A percentile compares a stretch with the other conserved stretches of the same genome.
Conservation (phyloP, 208 protist species). For the Leishmania gerbilli region DNA sequence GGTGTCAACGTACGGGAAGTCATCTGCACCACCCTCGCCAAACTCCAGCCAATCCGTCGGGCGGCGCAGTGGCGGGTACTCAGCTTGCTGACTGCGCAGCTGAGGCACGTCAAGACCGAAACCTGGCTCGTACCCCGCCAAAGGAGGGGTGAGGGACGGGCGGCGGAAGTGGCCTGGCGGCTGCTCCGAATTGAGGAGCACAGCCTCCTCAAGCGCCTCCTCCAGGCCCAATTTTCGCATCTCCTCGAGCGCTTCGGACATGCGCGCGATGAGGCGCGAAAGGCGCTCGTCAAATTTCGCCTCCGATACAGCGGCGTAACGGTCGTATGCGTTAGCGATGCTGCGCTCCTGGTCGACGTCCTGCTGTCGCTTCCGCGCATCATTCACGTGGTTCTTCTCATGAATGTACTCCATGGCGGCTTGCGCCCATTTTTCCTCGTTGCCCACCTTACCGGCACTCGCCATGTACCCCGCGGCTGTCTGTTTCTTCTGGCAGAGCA, state of each 20-base stretch:
- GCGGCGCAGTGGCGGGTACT: slow-evolving; percentile 70
- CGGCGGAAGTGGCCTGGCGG: slow-evolving; percentile 65
- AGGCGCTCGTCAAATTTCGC: slow-evolving; percentile 56
- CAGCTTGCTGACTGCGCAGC: slow-evolving; percentile 66
- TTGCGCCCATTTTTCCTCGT: slow-evolving; percentile 89
- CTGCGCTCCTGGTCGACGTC: slow-evolving; percentile 76
- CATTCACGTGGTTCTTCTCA: slow-evolving; percentile 84
- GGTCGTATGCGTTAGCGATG: slow-evolving; percentile 73
- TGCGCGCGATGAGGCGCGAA: slow-evolving; percentile 43
- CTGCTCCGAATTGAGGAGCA: slow-evolving; percentile 78
- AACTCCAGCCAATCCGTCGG: slow-evolving; percentile 62
- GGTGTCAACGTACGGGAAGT: slow-evolving; percentile 73
- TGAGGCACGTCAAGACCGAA: slow-evolving; percentile 88
- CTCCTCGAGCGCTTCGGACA: slow-evolving; percentile 74
- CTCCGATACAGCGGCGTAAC: slow-evolving; percentile 59
- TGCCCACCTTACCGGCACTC: slow-evolving; percentile 69
- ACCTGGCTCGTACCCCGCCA: slow-evolving; percentile 82
- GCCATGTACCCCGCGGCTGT: slow-evolving; percentile 76
- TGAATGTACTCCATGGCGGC: slow-evolving; percentile 90
- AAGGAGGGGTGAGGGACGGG: slow-evolving; percentile 77
- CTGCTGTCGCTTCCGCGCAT: slow-evolving; percentile 74
- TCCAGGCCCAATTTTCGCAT: slow-evolving; percentile 57
- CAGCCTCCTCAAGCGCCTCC: slow-evolving; percentile 60
- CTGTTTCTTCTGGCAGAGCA: slow-evolving; percentile 66
- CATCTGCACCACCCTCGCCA: slow-evolving; percentile 7